Evolutionary conservation across 2,329 filamentous ascomycete genomes (phyloP).

Genomic region (Colletotrichum agaves): DNA sequence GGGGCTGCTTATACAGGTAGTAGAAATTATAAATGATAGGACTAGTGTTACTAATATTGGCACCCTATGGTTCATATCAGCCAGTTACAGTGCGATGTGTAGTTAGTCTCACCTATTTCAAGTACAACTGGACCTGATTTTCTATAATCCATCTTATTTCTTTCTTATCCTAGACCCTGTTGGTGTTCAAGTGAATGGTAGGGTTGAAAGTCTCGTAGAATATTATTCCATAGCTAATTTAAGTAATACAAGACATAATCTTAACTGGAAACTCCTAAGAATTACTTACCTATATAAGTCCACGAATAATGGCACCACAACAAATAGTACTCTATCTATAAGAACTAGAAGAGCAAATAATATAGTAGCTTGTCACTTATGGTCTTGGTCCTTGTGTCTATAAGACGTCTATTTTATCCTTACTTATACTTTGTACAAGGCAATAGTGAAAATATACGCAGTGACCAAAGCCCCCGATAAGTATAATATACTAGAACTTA

Average conservation of each 20-base stretch:
- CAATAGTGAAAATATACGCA: conserved; percentile 43
- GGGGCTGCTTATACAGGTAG: neutral
- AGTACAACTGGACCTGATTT: conserved; percentile 45
- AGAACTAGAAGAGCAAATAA: rapidly evolving
- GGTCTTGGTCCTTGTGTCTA: conserved; percentile 46
- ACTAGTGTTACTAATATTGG: conserved; percentile 2
- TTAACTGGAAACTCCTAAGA: neutral
- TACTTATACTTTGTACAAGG: conserved; percentile 14
- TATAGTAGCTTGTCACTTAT: conserved; percentile 42
- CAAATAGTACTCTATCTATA: conserved; percentile 50
- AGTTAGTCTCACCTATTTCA: conserved; percentile 39
- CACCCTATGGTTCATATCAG: conserved; percentile 14
- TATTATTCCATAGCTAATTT: conserved; percentile 43
- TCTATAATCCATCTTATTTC: conserved; percentile 7
- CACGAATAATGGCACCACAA: conserved; percentile 46
- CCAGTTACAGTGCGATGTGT: neutral
- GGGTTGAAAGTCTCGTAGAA: neutral
- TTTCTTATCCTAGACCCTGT: conserved; percentile 36
- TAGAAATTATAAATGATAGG: neutral
- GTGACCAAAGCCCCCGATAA: conserved; percentile 53
- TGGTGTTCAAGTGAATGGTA: neutral
- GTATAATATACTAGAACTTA: conserved; percentile 48
- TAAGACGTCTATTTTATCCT: conserved; percentile 41
- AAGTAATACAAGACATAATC: conserved; percentile 40
- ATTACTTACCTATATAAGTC: conserved; percentile 23